Base-by-base conservation (phyloP, 2,329 filamentous ascomycete genomes). In the Epichloe aotearoae region DNA sequence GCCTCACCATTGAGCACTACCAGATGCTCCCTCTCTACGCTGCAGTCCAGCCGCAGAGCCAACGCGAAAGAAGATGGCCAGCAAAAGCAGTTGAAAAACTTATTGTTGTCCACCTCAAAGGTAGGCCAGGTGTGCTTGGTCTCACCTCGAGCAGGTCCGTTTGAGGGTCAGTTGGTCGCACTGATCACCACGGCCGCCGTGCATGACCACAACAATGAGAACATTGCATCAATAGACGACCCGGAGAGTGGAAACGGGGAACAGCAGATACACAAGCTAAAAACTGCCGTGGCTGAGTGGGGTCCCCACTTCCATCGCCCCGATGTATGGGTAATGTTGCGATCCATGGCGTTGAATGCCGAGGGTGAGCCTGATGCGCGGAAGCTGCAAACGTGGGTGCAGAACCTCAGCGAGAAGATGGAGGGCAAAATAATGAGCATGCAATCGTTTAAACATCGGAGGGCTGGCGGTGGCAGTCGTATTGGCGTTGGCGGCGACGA, bases 341-440 rank as follows among this genome's bases (percentile, higher is more conserved):
- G 70, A 46, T 64, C 61, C 43, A 73, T 77, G 66, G 73, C 73
- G 6, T 49, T 69, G n/a, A 66, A 66, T 45, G 61, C 64, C 0
- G 56, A 62, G 12, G 70, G 69, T 14, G 62, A 66, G 19, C 60
- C 69, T 46, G 66, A 76, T 56, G 63, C 67, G 41, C 65, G 73
- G 34, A 67, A 65, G 51, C 56, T 78, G 42, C 73, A 75, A 52
- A 75, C 72, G 3, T 78, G 75, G 75, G 70, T 71, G 26, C 74
- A 77, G 60, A 77, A 77, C 54, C 69, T 73, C 45, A 73, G 73
- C 53, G 68, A 75, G 49, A 65, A 70, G 30, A 55, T 67, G 23
- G 70, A 75, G 55, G 65, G 68, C 41, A 70, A 70, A 46, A 70
- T 76, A 41, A 66, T 73, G 60, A 67, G 66, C 46, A 60, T 75